Conservation (phyloP, 108 stramenopile species). For the Parmales sp. region DNA sequence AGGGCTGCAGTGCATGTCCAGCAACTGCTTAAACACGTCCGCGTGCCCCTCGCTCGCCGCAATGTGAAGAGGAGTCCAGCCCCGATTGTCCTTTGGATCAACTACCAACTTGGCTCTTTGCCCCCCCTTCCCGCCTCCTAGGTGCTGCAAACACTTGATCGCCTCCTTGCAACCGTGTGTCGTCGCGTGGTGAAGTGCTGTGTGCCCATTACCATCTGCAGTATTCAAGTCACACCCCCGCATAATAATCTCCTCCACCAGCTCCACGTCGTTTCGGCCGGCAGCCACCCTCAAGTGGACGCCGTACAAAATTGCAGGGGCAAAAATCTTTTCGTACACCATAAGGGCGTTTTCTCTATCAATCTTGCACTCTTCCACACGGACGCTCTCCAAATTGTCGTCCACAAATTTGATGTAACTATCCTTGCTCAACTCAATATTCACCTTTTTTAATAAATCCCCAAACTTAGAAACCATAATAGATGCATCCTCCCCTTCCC, state of each 20-base stretch:
- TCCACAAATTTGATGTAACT: background rate
- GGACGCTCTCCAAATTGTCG: background rate
- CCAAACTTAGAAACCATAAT: background rate
- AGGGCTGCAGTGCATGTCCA: background rate
- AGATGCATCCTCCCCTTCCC: background rate
- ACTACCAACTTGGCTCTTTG: background rate
- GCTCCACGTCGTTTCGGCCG: background rate
- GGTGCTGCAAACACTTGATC: background rate
- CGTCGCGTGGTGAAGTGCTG: slow-evolving; percentile 4
- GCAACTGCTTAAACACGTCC: background rate
- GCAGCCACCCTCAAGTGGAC: background rate
- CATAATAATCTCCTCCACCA: background rate
- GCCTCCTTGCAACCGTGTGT: background rate
- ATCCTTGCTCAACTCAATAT: background rate
- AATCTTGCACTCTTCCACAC: background rate
- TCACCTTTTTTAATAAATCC: background rate
- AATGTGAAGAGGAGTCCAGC: background rate
- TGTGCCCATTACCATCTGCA: background rate
- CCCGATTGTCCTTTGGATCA: slow-evolving; percentile 1
- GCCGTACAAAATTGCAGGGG: background rate
- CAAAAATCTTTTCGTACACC: background rate
- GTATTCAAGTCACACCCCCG: background rate
- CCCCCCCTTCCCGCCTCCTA: background rate
- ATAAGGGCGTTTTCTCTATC: background rate
- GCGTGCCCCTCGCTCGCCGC: background rate